These are phyloP conservation scores for Phylloporus sp. DNA, from an alignment of 768 basidiomycete genomes.

Conservation along the genomic window DNA sequence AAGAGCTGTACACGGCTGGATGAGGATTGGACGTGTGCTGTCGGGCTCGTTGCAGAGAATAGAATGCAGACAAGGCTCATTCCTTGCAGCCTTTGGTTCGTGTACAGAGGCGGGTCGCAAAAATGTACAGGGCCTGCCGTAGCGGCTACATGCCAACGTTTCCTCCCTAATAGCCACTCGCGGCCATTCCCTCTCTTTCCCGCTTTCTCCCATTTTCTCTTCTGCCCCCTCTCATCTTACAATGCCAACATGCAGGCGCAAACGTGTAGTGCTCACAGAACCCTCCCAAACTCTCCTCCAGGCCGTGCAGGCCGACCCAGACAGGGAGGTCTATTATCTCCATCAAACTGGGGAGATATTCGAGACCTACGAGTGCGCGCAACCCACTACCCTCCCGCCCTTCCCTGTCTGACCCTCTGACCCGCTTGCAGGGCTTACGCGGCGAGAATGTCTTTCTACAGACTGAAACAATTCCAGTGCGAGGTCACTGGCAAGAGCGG, in stretches of 20 bases:
- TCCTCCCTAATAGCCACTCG: slow-evolving; percentile 56
- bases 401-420: slow-evolving; percentile 18
- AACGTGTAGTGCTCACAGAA: slow-evolving; percentile 85
- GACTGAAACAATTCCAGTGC: slow-evolving; percentile 92
- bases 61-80: neutral
- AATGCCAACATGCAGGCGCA: slow-evolving; percentile 89
- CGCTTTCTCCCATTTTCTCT: slow-evolving; percentile 47
- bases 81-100: slow-evolving; percentile 21
- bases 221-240: slow-evolving; percentile 40
- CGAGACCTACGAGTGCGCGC: slow-evolving; percentile 85
- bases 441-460: slow-evolving; percentile 92
- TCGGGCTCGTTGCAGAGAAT: slow-evolving; percentile 1
- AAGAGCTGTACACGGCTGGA: neutral
- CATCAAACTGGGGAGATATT: slow-evolving; percentile 97
- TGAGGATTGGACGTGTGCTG: slow-evolving; percentile 4
- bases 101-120: slow-evolving; percentile 23
- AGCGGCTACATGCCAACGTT: slow-evolving; percentile 42
- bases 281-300: slow-evolving; percentile 68
- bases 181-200: slow-evolving; percentile 55
- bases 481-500: slow-evolving; percentile 95
- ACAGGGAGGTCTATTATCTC: slow-evolving; percentile 85
- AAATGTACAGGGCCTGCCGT: slow-evolving; percentile 31
- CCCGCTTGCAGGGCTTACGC: slow-evolving; percentile 60
- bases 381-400: slow-evolving; percentile 20
- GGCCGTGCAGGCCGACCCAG: slow-evolving; percentile 58